Conservation (phyloP, 257 asterid genomes). For the Marsdenia floribunda region DNA sequence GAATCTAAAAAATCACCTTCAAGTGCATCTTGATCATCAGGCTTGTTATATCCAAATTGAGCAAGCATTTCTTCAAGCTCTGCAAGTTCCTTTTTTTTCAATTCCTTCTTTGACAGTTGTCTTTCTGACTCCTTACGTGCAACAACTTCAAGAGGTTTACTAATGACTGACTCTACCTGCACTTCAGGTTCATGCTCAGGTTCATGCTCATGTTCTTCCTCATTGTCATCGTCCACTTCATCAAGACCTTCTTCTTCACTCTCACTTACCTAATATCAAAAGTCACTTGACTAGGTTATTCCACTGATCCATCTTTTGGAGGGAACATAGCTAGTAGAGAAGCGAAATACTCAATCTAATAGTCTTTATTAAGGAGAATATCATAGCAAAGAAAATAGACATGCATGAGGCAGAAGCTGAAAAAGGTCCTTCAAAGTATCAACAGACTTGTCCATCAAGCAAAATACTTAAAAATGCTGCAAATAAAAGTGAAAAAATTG, state of each 20-base stretch:
- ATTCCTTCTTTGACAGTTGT: slow-evolving; percentile 92
- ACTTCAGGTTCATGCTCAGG: slow-evolving; percentile 63
- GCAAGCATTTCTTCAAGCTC: slow-evolving; percentile 91
- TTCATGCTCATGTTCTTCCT: slow-evolving; percentile 73
- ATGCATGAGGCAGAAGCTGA: neutral
- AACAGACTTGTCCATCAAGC: neutral
- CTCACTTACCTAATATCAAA: slow-evolving; percentile 36
- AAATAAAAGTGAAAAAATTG: neutral
- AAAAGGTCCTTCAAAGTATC: neutral
- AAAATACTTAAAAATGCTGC: neutral
- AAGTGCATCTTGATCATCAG: slow-evolving; percentile 37
- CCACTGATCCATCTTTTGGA: neutral
- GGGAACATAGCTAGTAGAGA: neutral
- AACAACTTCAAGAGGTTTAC: slow-evolving; percentile 36
- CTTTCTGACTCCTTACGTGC: slow-evolving; percentile 81
- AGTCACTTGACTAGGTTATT: neutral
- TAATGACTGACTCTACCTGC: slow-evolving; percentile 35
- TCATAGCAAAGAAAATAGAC: neutral
- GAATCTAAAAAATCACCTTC: slow-evolving; percentile 35
- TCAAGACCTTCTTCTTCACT: slow-evolving; percentile 42
- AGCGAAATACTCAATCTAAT: neutral
- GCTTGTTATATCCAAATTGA: slow-evolving; percentile 64
- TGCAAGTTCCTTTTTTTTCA: slow-evolving; percentile 93
- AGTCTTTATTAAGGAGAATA: neutral
- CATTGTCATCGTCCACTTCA: slow-evolving; percentile 54